Base-by-base conservation (phyloP, 1,284 basidiomycete species). In the Microbotryomycetes sp. region DNA sequence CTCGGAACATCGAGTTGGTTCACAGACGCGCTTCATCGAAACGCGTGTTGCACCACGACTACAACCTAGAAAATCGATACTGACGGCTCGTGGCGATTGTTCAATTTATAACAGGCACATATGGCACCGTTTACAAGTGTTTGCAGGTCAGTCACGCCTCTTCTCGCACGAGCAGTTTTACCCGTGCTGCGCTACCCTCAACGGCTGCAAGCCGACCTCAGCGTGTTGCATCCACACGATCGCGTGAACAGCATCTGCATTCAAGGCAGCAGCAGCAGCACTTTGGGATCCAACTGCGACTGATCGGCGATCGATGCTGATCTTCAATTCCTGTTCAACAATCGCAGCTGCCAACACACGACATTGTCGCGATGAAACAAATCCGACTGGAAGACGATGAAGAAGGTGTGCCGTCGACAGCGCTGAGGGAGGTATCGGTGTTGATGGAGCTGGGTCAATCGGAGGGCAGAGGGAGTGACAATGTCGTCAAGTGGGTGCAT, bases 301-400 rank as follows among this genome's bases (percentile, higher is more conserved):
- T n/a, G n/a, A n/a, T n/a, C n/a, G n/a, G n/a, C n/a, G n/a, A n/a
- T n/a, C n/a, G n/a, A 36, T 28, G 23, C n/a, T 6, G 16, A 31
- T 14, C 16, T 42, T 14, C 14, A n/a, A 15, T 51, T 46, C 56
- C 29, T 25, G n/a, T 30, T 4, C 9, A n/a, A n/a, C n/a, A 28
- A 25, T 22, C 19, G 15, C 62, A 71, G 70, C 62, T 67, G 71
- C 71, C 75, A 79, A 84, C 84, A 53, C 83, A 88, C 77, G 73
- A 84, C 75, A 83, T 90, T 71, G 93, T 92, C 55, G 92, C 92
- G 55, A 81, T 93, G 74, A 98, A 98, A 83, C 97, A 98, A 82
- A 98, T 98, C 73, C 84, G 94, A 60, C 84, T 98, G 42, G 96
- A 98, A 76, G 91, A 92, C 42, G 94, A 97, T 78, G 96, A 96